Percentiles rank a stretch among this genome's conserved stretches.
These are phyloP conservation scores for Echium plantagineum DNA, from an alignment of 257 asterid species.

Conservation along the genomic window DNA sequence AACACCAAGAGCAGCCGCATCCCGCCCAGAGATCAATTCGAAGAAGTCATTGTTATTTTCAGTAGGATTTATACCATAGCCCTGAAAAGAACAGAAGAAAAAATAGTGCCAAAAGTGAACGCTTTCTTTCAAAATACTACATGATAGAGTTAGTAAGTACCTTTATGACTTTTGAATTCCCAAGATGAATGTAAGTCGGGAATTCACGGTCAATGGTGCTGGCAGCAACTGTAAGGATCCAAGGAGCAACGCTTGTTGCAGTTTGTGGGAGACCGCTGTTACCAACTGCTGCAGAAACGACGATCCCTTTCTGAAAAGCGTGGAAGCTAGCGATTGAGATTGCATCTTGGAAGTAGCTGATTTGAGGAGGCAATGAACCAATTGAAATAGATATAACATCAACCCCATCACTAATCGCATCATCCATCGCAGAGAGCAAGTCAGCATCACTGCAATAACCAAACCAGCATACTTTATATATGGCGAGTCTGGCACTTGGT, in stretches of 20 bases:
- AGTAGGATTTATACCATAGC: conserved; percentile 38
- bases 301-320: conserved; percentile 61
- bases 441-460: conserved; percentile 49
- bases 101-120: no score
- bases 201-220: conserved; percentile 47
- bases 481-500: conserved; percentile 45
- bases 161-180: conserved; percentile 34
- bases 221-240: conserved; percentile 72
- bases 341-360: conserved; percentile 28
- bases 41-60: conserved; percentile 18
- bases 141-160: conserved; percentile 2
- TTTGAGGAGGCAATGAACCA: conserved; percentile 32
- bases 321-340: conserved; percentile 48
- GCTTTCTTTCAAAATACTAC: no score
- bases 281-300: conserved; percentile 57
- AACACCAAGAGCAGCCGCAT: conserved; percentile 39
- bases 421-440: conserved; percentile 49
- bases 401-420: conserved; percentile 54
- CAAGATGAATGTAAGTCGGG: conserved; percentile 24
- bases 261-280: conserved; percentile 21
- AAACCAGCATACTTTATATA: conserved; percentile 56
- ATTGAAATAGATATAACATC: conserved; percentile 56
- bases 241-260: conserved; percentile 53
- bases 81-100: conserved; percentile 24
- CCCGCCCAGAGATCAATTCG: conserved; percentile 32